A percentile compares a stretch with the other conserved stretches of the same genome.
These are phyloP conservation scores for Hypsizygus ulmarius DNA, from an alignment of 1,284 basidiomycete genomes.

Conservation along the genomic window DNA sequence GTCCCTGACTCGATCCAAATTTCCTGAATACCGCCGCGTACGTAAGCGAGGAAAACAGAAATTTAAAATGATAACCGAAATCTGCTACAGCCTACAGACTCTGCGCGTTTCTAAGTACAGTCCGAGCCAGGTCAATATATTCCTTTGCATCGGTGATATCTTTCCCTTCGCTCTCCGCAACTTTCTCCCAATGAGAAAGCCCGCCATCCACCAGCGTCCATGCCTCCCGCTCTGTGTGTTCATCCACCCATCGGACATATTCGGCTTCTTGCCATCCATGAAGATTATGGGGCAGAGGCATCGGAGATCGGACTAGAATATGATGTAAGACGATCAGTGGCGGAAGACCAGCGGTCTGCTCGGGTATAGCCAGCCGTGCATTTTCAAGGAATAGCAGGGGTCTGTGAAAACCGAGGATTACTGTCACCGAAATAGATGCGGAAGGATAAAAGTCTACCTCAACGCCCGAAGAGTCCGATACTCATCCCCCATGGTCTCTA, in stretches of 20 bases:
- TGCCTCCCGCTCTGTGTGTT: conserved; percentile 71
- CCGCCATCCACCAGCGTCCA: conserved; percentile 71
- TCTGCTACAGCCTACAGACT: too few relatives aligned
- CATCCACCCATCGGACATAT: conserved; percentile 86
- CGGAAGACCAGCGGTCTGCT: conserved; percentile 71
- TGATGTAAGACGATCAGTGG: conserved; percentile 87
- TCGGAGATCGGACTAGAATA: conserved; percentile 84
- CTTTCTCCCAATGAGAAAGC: conserved; percentile 71
- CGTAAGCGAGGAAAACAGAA: neutral
- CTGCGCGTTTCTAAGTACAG: conserved; percentile 42
- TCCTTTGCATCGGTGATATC: conserved; percentile 44
- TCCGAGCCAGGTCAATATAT: conserved; percentile 63
- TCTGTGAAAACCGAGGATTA: conserved; percentile 37
- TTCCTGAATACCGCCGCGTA: conserved; percentile 3
- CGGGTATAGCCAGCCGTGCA: conserved; percentile 57
- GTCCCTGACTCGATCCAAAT: conserved; percentile 12
- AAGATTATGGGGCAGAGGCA: conserved; percentile 80
- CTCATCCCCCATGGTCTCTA: conserved; percentile 76
- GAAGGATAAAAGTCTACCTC: conserved; percentile 49
- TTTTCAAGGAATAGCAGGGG: conserved; percentile 87
- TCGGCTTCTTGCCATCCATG: conserved; percentile 93
- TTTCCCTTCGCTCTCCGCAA: conserved; percentile 49
- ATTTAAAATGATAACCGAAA: too few relatives aligned
- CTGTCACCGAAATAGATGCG: conserved; percentile 4
- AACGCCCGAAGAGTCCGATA: conserved; percentile 79